These are phyloP conservation scores for Choanephora cucurbitarum DNA, from an alignment of 371 early-diverging fungal genomes.

Conservation along the genomic window DNA sequence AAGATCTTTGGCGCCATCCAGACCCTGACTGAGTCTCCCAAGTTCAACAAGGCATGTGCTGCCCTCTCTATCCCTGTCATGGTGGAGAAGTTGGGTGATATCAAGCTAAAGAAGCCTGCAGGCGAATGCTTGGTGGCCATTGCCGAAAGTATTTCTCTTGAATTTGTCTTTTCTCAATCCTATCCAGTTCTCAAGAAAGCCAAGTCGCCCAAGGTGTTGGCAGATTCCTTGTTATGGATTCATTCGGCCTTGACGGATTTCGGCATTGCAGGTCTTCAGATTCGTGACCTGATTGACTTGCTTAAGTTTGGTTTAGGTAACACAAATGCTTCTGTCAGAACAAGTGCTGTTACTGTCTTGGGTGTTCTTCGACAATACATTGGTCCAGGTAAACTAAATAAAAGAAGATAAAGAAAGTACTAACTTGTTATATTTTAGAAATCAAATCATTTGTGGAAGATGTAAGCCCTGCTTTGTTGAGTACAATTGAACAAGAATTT, in stretches of 20 bases:
- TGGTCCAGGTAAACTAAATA: slow-evolving; percentile 75
- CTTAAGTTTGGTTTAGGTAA: slow-evolving; percentile 77
- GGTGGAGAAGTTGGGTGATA: slow-evolving; percentile 91
- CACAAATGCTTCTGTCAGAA: slow-evolving; percentile 84
- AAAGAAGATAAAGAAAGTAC: no score
- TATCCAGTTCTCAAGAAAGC: slow-evolving; percentile 78
- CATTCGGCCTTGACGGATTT: slow-evolving; percentile 82
- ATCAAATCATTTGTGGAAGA: slow-evolving; percentile 82
- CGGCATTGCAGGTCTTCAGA: slow-evolving; percentile 76
- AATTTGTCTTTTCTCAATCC: slow-evolving; percentile 77
- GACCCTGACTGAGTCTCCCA: slow-evolving; percentile 61
- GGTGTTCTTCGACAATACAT: slow-evolving; percentile 82
- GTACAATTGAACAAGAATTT: slow-evolving; percentile 90
- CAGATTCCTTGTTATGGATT: slow-evolving; percentile 86
- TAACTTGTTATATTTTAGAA: no score
- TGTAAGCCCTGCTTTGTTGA: slow-evolving; percentile 77
- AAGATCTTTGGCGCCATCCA: slow-evolving; percentile 70
- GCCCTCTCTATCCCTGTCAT: slow-evolving; percentile 70
- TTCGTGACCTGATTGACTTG: slow-evolving; percentile 83
- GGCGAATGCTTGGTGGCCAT: slow-evolving; percentile 76
- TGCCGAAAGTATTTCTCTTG: slow-evolving; percentile 74
- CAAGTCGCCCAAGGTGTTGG: slow-evolving; percentile 89
- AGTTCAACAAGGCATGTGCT: slow-evolving; percentile 76
- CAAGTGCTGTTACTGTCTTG: slow-evolving; percentile 74
- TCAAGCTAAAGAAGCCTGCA: slow-evolving; percentile 86